Conservation (phyloP, 176 grass and related monocot genomes). For the Puya raimondii region DNA sequence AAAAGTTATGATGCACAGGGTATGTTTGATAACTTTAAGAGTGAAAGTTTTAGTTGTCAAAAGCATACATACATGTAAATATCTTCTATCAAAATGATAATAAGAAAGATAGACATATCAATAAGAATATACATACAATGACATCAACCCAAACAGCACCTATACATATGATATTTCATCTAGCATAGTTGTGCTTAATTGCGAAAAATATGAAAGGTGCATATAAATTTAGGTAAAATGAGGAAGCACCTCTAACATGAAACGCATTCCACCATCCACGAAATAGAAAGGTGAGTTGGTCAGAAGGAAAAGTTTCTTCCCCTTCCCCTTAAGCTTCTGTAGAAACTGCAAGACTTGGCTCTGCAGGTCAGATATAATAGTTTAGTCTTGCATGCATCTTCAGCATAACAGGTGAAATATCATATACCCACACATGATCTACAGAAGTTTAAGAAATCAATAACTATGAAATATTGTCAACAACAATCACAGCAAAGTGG, state of each 20-base stretch:
- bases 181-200: background rate
- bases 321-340: conserved; percentile 71
- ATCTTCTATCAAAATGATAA: no score
- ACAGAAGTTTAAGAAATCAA: background rate
- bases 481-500: background rate
- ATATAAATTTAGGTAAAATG: conserved; percentile 1
- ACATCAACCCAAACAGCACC: no score
- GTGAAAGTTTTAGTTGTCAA: no score
- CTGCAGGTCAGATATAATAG: conserved; percentile 31
- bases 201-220: background rate
- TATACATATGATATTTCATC: background rate
- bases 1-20: no score
- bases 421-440: background rate
- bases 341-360: conserved; percentile 57
- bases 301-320: conserved; percentile 89
- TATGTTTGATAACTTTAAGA: no score
- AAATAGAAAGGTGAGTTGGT: conserved; percentile 98
- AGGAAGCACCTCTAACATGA: conserved; percentile 78
- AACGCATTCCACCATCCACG: conserved; percentile 94
- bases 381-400: background rate
- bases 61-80: no score
- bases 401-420: background rate
- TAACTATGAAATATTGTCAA: no score
- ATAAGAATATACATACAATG: no score
- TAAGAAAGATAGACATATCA: no score